These are phyloP conservation scores for Vigna reflexopilosa DNA, from an alignment of 306 rosid genomes.

Conservation along the genomic window DNA sequence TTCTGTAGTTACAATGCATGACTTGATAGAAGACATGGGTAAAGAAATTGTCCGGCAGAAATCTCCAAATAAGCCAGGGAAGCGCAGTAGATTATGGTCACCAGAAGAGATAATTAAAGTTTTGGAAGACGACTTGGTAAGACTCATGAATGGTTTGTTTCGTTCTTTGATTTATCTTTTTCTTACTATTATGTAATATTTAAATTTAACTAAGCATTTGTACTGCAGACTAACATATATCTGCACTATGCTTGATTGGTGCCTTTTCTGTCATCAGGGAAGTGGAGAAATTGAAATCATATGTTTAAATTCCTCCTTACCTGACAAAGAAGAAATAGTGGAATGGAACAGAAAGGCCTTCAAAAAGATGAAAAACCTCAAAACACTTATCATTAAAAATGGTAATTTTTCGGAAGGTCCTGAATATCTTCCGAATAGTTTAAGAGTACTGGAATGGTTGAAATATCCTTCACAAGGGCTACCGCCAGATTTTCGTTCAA, in stretches of 20 bases:
- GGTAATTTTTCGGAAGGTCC: background rate
- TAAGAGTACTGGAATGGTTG: background rate
- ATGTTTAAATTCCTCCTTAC: background rate
- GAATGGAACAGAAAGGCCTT: background rate
- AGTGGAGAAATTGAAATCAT: background rate
- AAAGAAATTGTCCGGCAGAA: background rate
- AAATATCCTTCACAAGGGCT: background rate
- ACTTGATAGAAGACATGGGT: background rate
- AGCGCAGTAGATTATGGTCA: background rate
- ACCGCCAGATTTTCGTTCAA: background rate
- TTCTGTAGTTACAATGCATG: background rate
- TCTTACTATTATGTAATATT: background rate
- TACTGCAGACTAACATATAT: background rate
- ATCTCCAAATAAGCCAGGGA: background rate
- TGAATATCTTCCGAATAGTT: background rate
- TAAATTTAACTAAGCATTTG: background rate
- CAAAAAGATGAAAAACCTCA: background rate
- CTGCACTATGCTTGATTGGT: background rate
- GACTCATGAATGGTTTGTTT: background rate
- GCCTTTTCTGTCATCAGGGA: background rate
- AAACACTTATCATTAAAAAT: background rate
- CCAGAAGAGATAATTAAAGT: background rate
- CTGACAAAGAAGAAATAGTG: background rate
- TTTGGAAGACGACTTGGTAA: background rate
- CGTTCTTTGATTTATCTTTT: background rate